Evolutionary conservation across 2,329 filamentous ascomycete genomes (phyloP).

Genomic region (Cryphonectria nitschkei): DNA sequence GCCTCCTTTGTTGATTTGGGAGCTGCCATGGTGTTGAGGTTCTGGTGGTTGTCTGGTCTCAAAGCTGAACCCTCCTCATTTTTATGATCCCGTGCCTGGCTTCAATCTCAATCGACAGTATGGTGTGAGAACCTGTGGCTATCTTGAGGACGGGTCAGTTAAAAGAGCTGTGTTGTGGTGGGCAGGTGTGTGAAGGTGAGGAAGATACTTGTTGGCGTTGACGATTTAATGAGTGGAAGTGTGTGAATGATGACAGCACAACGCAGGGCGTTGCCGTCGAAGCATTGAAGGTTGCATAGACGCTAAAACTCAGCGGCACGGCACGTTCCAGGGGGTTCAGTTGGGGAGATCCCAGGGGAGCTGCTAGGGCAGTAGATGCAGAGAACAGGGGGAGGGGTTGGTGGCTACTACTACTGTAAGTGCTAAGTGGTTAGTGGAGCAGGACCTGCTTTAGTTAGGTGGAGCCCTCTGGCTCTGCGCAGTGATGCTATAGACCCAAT

Average conservation of each 20-base stretch:
- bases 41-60: constrained; percentile 2
- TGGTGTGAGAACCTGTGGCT: not conserved
- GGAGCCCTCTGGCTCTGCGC: not conserved
- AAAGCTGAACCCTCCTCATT: not conserved
- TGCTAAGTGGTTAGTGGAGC: not conserved
- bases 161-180: not conserved
- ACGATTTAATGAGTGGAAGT: not conserved
- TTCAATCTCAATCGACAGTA: not conserved
- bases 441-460: not conserved
- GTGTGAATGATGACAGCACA: not conserved
- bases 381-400: not conserved
- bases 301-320: not conserved
- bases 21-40: constrained; percentile 6
- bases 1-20: constrained; percentile 4
- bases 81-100: not conserved
- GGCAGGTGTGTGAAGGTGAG: not conserved
- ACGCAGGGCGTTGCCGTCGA: not conserved
- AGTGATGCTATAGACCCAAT: not conserved
- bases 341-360: not conserved
- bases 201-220: not conserved
- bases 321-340: not conserved
- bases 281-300: not conserved
- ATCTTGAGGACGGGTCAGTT: not conserved
- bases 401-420: not conserved
- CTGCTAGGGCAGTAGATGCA: not conserved